These are phyloP conservation scores for Euphorbia peplus DNA, from an alignment of 345 rosid genomes.

Conservation along the genomic window DNA sequence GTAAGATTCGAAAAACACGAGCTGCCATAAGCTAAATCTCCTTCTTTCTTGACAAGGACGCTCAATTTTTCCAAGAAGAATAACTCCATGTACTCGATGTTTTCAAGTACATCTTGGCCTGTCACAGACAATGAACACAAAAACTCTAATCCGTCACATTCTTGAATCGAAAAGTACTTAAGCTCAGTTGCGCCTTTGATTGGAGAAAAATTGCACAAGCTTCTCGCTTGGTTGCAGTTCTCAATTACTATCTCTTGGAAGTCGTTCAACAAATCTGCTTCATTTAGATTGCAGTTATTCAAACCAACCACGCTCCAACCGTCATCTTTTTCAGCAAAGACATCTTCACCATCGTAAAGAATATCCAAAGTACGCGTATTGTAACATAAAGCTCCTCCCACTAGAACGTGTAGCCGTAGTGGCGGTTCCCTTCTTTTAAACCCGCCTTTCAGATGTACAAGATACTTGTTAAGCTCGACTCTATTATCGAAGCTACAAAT, in stretches of 20 bases:
- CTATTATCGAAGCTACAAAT: too few relatives aligned
- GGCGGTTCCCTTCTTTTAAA: too few relatives aligned
- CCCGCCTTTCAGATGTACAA: too few relatives aligned
- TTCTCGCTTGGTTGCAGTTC: background rate
- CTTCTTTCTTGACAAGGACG: background rate
- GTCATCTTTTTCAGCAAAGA: too few relatives aligned
- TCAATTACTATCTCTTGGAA: background rate
- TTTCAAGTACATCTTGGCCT: background rate
- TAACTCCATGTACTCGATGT: background rate
- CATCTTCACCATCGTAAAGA: too few relatives aligned
- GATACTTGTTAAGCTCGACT: too few relatives aligned
- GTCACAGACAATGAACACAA: background rate
- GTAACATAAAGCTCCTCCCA: too few relatives aligned
- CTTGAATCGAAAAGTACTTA: background rate
- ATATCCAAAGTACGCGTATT: too few relatives aligned
- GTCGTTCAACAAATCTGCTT: background rate
- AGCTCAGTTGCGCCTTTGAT: background rate
- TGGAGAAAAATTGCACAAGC: background rate
- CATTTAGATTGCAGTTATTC: too few relatives aligned
- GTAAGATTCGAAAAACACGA: background rate
- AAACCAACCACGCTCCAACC: too few relatives aligned
- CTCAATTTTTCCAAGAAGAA: background rate
- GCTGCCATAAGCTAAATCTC: background rate
- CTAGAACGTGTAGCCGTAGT: too few relatives aligned
- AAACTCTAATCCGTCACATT: background rate